Percentiles rank a stretch among this genome's conserved stretches.
phyloP scores from a whole-genome alignment of 2,329 filamentous ascomycete genomes.

The Fusarium neocosmosporiellum region DNA sequence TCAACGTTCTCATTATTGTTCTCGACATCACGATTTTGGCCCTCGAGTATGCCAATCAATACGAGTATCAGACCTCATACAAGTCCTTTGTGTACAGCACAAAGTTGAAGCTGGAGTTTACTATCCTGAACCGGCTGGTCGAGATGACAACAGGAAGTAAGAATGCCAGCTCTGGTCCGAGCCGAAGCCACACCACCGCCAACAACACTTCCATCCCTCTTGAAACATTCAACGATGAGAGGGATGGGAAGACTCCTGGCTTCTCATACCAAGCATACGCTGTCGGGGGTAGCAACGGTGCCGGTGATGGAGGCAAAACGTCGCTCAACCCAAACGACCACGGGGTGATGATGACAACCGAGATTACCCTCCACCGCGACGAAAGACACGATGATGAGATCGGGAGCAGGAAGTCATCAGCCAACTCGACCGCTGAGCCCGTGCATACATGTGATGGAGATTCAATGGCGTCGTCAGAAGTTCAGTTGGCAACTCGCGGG shows the following conservation, averaged over 20 bases:
- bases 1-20: slow-evolving; percentile 58
- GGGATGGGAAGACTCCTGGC: slow-evolving; percentile 10
- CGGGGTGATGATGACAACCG: slow-evolving; percentile 42
- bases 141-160: slow-evolving; percentile 45
- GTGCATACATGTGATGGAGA: slow-evolving; percentile 25
- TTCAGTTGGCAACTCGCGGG: slow-evolving; percentile 38
- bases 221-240: slow-evolving; percentile 33
- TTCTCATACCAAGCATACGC: slow-evolving; percentile 39
- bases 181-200: slow-evolving; percentile 2
- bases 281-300: slow-evolving; percentile 33
- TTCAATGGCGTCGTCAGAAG: slow-evolving; percentile 42
- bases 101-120: slow-evolving; percentile 55
- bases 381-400: slow-evolving; percentile 26
- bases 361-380: slow-evolving; percentile 37
- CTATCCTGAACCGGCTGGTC: slow-evolving; percentile 53
- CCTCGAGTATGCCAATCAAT: slow-evolving; percentile 51
- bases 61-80: slow-evolving; percentile 52
- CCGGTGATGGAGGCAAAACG: background rate
- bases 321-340: slow-evolving; percentile 4
- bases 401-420: slow-evolving; percentile 31
- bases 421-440: slow-evolving; percentile 13
- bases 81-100: slow-evolving; percentile 52
- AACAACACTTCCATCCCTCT: slow-evolving; percentile 31
- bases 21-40: slow-evolving; percentile 56
- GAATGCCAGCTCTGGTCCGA: slow-evolving; percentile 38